These are phyloP conservation scores for Eucalyptus cloeziana DNA, from an alignment of 345 rosid genomes.

Conservation along the genomic window DNA sequence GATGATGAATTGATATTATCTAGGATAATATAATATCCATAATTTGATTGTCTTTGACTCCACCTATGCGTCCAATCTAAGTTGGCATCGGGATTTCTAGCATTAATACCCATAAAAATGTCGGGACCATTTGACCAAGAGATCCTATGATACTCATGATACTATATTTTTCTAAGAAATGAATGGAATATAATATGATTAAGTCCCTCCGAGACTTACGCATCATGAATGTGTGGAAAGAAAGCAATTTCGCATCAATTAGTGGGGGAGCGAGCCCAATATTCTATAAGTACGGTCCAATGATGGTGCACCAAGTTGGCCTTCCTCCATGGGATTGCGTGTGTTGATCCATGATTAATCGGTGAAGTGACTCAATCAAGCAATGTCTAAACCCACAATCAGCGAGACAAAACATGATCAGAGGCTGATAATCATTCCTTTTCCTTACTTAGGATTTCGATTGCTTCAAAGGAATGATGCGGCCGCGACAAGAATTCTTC, in stretches of 20 bases:
- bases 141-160: not conserved
- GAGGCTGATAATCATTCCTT: not conserved
- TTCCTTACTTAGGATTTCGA: not conserved
- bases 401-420: not conserved
- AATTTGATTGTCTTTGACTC: not conserved
- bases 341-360: not conserved
- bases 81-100: not conserved
- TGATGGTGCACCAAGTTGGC: not conserved
- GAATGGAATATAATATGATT: not conserved
- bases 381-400: not conserved
- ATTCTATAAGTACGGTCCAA: not conserved
- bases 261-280: not conserved
- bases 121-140: not conserved
- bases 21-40: not conserved
- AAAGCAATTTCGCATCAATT: not conserved
- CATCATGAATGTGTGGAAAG: not conserved
- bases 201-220: not conserved
- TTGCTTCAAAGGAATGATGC: not conserved
- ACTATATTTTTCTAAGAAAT: not conserved
- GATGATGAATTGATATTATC: rapidly evolving
- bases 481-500: not conserved
- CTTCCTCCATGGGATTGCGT: not conserved
- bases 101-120: not conserved
- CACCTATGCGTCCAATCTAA: rapidly evolving
- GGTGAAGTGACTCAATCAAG: not conserved